phyloP scores from a whole-genome alignment of 2,329 filamentous ascomycete species.

The Falciphora oryzae region DNA sequence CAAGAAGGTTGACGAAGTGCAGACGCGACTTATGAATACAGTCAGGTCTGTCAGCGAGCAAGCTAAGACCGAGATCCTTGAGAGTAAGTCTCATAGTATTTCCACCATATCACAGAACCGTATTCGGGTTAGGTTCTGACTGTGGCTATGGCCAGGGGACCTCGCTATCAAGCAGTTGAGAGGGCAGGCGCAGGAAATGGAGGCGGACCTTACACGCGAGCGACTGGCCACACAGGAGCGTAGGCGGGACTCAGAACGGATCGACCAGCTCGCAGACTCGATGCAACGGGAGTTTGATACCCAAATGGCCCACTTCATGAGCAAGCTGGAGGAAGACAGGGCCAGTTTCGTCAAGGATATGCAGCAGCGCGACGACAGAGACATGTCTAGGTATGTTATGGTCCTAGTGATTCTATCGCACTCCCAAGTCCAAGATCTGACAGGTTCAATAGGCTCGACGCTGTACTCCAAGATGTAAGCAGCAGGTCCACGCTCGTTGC shows the following conservation, averaged over 20 bases:
- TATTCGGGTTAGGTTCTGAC: slow-evolving; percentile 7
- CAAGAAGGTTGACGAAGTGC: slow-evolving; percentile 28
- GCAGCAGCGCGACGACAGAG: neutral
- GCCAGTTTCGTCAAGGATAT: slow-evolving; percentile 8
- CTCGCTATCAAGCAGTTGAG: neutral
- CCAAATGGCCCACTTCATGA: neutral
- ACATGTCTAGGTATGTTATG: neutral
- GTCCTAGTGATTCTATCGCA: neutral
- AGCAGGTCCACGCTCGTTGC: neutral
- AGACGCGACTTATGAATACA: slow-evolving; percentile 22
- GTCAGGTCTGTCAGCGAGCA: slow-evolving; percentile 14
- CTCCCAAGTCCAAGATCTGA: neutral
- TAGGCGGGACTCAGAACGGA: slow-evolving; percentile 10
- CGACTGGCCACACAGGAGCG: neutral
- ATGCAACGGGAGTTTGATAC: neutral
- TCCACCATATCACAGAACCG: neutral
- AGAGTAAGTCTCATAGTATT: slow-evolving; percentile 12
- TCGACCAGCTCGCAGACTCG: slow-evolving; percentile 3
- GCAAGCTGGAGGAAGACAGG: neutral
- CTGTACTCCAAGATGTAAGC: neutral
- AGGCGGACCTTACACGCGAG: neutral
- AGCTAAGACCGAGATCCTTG: slow-evolving; percentile 8
- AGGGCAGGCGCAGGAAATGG: neutral
- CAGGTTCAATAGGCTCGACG: neutral
- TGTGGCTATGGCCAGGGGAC: slow-evolving; percentile 1